Base-by-base conservation (phyloP, 257 asterid genomes). In the Nicotiana undulata region DNA sequence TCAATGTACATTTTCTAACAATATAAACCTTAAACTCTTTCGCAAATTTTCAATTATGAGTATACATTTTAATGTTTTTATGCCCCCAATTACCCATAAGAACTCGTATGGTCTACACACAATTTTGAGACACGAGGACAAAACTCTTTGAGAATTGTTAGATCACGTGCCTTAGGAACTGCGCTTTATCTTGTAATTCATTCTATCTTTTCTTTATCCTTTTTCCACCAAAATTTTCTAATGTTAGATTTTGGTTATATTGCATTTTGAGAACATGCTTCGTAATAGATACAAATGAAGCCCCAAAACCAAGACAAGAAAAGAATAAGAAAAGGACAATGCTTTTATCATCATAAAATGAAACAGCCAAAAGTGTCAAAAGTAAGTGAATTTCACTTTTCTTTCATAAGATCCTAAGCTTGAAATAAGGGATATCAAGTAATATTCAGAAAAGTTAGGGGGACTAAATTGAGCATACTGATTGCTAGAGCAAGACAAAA, bases 71-170 rank as follows among this genome's bases (percentile, higher is more conserved):
- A 46, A 44, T 56, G 10, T n/a, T 22, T 46, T 72, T 72, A 46
- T 20, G 59, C 56, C 78, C 40, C 80, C 74, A 82, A 84, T 81
- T 9, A 16, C 82, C 83, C 51, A 84, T 79, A 79, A 60, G 18
- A 75, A 76, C 37, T 58, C 79, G 80, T 66, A 61, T 76, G 12
- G 7, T 22, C 77, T 70, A 40, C 34, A 44, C 37, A 70, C 59
- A 70, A 22, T 6, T 72, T 46, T 7, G 60, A 24, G 78, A 24
- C 40, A 72, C 3, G 3, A 46, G 15, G 60, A 72, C 60, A 72
- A 44, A 18, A 29, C 22, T 59, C 63, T 61, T 15, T 49, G 63
- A 49, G 32, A 46, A 55, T 24, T 34, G 79, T 20, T 75, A 46
- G 66, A 67, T 44, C 82, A 66, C 76, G 82, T 80, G 80, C 80